Evolutionary conservation across 768 basidiomycete species (phyloP), one percentile per base, ranked within the genome.

Genomic region (Phanerochaete sordida): DNA sequence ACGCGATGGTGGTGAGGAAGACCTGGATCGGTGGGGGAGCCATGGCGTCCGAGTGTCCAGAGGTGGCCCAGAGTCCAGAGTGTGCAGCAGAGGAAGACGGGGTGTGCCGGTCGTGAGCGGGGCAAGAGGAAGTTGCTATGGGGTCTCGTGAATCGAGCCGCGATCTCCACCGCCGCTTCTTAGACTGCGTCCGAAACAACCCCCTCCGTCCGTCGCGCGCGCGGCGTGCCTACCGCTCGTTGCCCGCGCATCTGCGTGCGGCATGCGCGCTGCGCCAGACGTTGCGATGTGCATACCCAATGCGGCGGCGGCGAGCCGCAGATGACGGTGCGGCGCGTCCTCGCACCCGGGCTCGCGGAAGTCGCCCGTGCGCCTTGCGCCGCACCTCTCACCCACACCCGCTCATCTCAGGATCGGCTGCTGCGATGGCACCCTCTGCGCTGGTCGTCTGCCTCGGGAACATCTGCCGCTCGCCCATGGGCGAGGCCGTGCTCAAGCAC

Each of bases 391-490:
- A 43, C 19, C 39, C 19, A 4, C 19, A 43, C 6, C 39, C 19
- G 8, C 39, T 9, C 39, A 4, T 19, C 19, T 9, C 4, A 6
- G 19, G 19, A 43, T 43, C 39, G 8, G 19, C 39, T 43, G 11
- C 39, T 4, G 19, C 39, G 31, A 71, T 69, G 67, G 58, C 65
- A 43, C 69, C 68, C 3, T 76, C 83, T 56, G 88, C 87, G 30
- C 82, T 93, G 51, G 73, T 92, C 61, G 90, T 93, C 37, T 93
- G 91, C 64, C 73, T 92, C 59, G 90, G 90, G 13, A 93, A 93
- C 69, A 92, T 93, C 60, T 93, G 93, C 69, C 87, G 94, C 33
- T 93, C 91, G 24, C 93, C 94, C 0, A 92, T 96, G 85, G 94
- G 93, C 30, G 92, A 95, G 75, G 94, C 93, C 1, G 90, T 95